Conservation (phyloP, 352 stramenopile genomes). For the Phytophthora foliorum region DNA sequence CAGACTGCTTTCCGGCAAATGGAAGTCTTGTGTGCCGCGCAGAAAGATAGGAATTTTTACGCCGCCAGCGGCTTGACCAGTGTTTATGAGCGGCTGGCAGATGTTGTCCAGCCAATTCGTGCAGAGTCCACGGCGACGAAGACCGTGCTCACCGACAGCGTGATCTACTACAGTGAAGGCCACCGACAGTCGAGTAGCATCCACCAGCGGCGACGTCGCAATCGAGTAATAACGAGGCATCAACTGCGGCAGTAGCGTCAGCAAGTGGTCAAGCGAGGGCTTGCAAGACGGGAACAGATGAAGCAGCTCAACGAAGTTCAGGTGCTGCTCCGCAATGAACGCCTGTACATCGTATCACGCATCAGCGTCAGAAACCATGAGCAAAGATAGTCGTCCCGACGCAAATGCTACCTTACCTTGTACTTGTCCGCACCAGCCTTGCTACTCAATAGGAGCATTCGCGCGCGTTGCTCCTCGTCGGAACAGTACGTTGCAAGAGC, state of each 20-base stretch:
- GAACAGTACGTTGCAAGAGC: constrained; percentile 73
- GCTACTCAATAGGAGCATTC: constrained; percentile 76
- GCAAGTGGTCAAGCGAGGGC: constrained; percentile 87
- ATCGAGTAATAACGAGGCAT: constrained; percentile 97
- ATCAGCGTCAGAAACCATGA: not conserved
- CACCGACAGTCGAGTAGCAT: constrained; percentile 76
- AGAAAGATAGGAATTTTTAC: constrained; percentile 91
- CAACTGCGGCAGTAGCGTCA: constrained; percentile 90
- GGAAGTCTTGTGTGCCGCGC: constrained; percentile 92
- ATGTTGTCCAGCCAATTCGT: constrained; percentile 72
- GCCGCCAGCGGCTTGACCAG: not conserved
- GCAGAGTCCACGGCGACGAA: constrained; percentile 66
- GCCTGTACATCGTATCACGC: constrained; percentile 41
- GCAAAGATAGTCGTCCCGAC: not conserved
- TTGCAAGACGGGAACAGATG: constrained; percentile 94
- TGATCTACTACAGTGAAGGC: constrained; percentile 95
- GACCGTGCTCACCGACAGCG: constrained; percentile 44
- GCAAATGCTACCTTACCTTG: constrained; percentile 47
- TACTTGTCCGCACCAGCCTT: constrained; percentile 74
- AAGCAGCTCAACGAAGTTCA: constrained; percentile 93
- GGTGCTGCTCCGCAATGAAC: constrained; percentile 90
- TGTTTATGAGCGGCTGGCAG: constrained; percentile 49
- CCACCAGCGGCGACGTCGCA: constrained; percentile 91
- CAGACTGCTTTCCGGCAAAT: constrained; percentile 80
- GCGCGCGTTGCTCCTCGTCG: constrained; percentile 67